Conservation (phyloP, 129 eudicot genomes). For the Ambrosia trifida region DNA sequence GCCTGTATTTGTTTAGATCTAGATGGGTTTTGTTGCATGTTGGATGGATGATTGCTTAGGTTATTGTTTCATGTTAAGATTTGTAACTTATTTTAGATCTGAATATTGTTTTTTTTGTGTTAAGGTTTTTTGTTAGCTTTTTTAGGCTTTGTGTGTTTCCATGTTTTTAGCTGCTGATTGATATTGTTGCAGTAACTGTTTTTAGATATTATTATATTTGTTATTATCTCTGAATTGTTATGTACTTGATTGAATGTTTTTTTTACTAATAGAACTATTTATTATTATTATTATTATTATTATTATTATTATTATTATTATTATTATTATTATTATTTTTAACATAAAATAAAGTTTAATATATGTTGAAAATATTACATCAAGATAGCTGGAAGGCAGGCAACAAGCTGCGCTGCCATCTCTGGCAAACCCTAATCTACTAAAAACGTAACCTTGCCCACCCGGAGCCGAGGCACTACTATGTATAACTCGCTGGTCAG, state of each 20-base stretch:
- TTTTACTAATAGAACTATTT: neutral
- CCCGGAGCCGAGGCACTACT: too few species aligned
- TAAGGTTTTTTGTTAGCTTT: neutral
- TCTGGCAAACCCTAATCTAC: too few species aligned
- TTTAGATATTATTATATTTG: neutral
- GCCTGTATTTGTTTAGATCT: conserved; percentile 15
- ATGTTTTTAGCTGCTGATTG: neutral
- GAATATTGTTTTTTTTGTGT: conserved; percentile 5
- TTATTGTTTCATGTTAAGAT: conserved; percentile 8
- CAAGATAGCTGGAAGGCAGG: too few species aligned
- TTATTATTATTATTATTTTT: too few species aligned
- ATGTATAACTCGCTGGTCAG: too few species aligned
- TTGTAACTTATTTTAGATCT: conserved; percentile 29
- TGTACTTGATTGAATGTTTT: neutral
- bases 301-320: too few species aligned
- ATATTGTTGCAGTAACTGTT: neutral
- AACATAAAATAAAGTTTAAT: too few species aligned
- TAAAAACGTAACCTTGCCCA: too few species aligned
- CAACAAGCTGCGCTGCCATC: too few species aligned
- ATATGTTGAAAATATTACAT: too few species aligned
- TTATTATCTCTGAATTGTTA: neutral
- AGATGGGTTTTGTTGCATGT: neutral
- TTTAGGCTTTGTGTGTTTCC: neutral
- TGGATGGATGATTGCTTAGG: neutral
- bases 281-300: too few species aligned